phyloP scores from a whole-genome alignment of 306 rosid species.

The Delonix regia region DNA sequence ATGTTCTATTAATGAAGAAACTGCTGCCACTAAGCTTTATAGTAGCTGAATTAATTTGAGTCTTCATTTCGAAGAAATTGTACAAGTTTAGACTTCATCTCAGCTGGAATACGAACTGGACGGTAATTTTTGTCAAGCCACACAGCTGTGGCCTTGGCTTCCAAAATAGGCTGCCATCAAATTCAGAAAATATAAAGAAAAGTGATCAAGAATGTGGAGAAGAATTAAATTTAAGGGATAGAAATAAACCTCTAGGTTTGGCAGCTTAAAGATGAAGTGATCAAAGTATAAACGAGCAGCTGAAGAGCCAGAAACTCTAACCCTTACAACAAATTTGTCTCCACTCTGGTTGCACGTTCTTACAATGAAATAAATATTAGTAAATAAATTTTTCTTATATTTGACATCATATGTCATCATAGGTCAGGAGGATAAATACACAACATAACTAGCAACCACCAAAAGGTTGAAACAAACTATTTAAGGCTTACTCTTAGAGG shows the following conservation, averaged over 20 bases:
- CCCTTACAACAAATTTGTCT: conserved; percentile 72
- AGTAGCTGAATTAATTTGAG: conserved; percentile 36
- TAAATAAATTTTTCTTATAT: conserved; percentile 17
- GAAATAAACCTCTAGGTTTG: conserved; percentile 72
- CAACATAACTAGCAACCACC: conserved; percentile 10
- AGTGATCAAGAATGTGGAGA: background rate
- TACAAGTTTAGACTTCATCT: conserved; percentile 62
- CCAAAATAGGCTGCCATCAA: conserved; percentile 72
- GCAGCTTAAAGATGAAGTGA: conserved; percentile 75
- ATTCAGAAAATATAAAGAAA: conserved; percentile 31
- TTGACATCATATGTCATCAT: conserved; percentile 13
- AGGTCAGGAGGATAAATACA: background rate
- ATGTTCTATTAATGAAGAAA: conserved; percentile 20
- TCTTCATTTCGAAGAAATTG: conserved; percentile 51
- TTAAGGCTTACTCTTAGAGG: conserved; percentile 72
- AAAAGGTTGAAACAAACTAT: background rate
- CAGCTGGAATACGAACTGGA: conserved; percentile 79
- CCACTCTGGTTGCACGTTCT: conserved; percentile 61
- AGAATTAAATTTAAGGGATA: background rate
- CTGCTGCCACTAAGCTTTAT: background rate
- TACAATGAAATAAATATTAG: conserved; percentile 35
- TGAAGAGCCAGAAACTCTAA: conserved; percentile 64
- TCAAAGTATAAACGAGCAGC: conserved; percentile 77
- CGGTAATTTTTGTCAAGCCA: conserved; percentile 82
- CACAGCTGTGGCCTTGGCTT: conserved; percentile 80